Percentiles rank a stretch among this genome's conserved stretches.
Evolutionary conservation across 768 basidiomycete genomes (phyloP).

Genomic region (Roridomyces roridus): DNA sequence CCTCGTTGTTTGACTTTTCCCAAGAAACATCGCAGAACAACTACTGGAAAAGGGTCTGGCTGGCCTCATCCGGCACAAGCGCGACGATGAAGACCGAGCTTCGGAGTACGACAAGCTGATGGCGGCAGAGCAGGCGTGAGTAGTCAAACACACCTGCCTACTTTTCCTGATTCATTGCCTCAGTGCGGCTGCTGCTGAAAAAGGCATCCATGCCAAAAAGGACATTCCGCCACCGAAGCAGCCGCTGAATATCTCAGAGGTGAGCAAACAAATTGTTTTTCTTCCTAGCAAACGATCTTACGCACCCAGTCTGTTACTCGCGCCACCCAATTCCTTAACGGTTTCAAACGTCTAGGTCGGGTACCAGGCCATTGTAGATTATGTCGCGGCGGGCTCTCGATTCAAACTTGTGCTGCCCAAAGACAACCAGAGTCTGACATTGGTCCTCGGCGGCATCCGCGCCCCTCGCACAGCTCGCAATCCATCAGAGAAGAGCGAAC

Average conservation of each 20-base stretch:
- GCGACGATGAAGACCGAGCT: constrained; percentile 96
- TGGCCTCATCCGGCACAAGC: constrained; percentile 87
- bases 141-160: constrained; percentile 8
- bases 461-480: constrained; percentile 87
- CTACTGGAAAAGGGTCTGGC: constrained; percentile 93
- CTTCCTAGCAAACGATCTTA: constrained; percentile 5
- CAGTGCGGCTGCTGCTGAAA: constrained; percentile 80
- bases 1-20: neutral
- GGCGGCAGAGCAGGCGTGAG: constrained; percentile 91
- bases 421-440: constrained; percentile 91
- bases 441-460: constrained; percentile 92
- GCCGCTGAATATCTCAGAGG: constrained; percentile 93
- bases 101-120: constrained; percentile 95
- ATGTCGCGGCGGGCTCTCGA: constrained; percentile 91
- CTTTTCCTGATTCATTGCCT: constrained; percentile 18
- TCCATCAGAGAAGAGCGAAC: constrained; percentile 84
- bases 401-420: constrained; percentile 96
- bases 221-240: constrained; percentile 80
- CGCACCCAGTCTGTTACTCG: constrained; percentile 62
- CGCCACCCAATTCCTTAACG: constrained; percentile 86
- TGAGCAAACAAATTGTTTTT: constrained; percentile 34
- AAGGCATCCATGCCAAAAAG: constrained; percentile 93
- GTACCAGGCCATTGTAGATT: constrained; percentile 90
- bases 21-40: constrained; percentile 92
- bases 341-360: constrained; percentile 88